Percentiles rank a stretch among this genome's conserved stretches.
Evolutionary conservation across 1,284 basidiomycete species (phyloP).

Genomic region (Amylostereum areolatum): DNA sequence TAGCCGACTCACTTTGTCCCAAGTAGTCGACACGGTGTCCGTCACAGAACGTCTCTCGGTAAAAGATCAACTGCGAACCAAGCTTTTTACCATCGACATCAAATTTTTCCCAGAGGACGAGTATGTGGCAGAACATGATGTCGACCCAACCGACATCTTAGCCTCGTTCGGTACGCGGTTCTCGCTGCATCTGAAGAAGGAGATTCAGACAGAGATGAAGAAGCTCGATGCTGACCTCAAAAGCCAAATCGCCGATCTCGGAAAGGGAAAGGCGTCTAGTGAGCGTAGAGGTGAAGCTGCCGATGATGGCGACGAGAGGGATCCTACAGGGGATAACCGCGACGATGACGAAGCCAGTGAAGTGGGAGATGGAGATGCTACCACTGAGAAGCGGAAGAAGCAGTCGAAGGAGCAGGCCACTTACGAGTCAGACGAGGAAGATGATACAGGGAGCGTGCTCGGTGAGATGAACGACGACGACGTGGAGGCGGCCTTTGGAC

Average conservation of each 20-base stretch:
- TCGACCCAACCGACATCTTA: conserved; percentile 72
- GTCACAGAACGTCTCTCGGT: conserved; percentile 79
- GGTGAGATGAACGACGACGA: conserved; percentile 55
- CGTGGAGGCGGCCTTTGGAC: conserved; percentile 66
- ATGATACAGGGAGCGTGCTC: conserved; percentile 44
- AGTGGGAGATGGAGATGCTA: conserved; percentile 54
- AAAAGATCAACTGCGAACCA: conserved; percentile 66
- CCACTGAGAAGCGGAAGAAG: conserved; percentile 62
- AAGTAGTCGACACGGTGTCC: conserved; percentile 80
- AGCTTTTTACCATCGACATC: conserved; percentile 81
- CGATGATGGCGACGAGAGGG: conserved; percentile 37
- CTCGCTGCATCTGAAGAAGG: conserved; percentile 80
- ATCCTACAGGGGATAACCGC: conserved; percentile 36
- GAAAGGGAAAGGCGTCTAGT: conserved; percentile 62
- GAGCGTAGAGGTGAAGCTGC: conserved; percentile 37
- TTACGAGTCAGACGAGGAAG: conserved; percentile 66
- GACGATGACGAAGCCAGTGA: conserved; percentile 37
- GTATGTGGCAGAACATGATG: conserved; percentile 83
- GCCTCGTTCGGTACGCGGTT: conserved; percentile 73
- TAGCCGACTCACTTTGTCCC: conserved; percentile 82
- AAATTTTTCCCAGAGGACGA: conserved; percentile 86
- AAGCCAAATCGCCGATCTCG: conserved; percentile 77
- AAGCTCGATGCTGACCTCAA: conserved; percentile 79
- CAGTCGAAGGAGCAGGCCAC: conserved; percentile 66
- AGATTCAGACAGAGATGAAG: conserved; percentile 85